These are phyloP conservation scores for Teratosphaeria zuluensis DNA, from an alignment of 2,329 filamentous ascomycete genomes.

Conservation along the genomic window DNA sequence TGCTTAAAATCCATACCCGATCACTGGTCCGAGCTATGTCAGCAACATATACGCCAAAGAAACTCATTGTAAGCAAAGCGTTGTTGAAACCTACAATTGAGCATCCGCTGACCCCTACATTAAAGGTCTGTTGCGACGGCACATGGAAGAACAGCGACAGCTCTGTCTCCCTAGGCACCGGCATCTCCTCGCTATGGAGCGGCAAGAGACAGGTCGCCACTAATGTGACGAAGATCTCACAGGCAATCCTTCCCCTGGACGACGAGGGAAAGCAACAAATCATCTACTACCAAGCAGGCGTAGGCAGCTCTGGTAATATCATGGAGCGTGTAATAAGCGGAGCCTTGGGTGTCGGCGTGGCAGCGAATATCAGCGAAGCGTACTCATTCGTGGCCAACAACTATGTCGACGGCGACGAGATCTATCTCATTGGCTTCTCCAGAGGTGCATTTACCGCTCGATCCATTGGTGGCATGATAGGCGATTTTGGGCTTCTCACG, in stretches of 20 bases:
- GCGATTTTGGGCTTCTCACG: conserved; percentile 31
- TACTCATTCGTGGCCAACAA: conserved; percentile 54
- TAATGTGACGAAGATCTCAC: conserved; percentile 17
- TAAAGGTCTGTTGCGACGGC: background rate
- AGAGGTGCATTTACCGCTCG: conserved; percentile 34
- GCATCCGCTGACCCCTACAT: background rate
- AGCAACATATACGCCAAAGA: background rate
- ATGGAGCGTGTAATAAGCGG: conserved; percentile 13
- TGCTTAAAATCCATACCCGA: background rate
- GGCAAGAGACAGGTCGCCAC: background rate
- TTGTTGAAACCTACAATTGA: background rate
- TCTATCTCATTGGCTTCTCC: conserved; percentile 36
- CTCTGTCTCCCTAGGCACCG: background rate
- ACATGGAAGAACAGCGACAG: background rate
- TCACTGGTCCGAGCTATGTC: background rate
- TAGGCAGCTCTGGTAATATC: conserved; percentile 13
- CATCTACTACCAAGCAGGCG: conserved; percentile 21
- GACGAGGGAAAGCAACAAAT: conserved; percentile 14
- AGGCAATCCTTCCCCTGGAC: conserved; percentile 14
- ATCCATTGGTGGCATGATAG: conserved; percentile 32
- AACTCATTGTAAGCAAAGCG: background rate
- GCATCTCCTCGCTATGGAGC: background rate
- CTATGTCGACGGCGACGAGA: conserved; percentile 36
- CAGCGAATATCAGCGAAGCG: conserved; percentile 46
- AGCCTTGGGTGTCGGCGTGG: conserved; percentile 19